Evolutionary conservation across 345 rosid genomes (phyloP), one percentile per base, ranked within the genome.

Genomic region (Firmiana major): DNA sequence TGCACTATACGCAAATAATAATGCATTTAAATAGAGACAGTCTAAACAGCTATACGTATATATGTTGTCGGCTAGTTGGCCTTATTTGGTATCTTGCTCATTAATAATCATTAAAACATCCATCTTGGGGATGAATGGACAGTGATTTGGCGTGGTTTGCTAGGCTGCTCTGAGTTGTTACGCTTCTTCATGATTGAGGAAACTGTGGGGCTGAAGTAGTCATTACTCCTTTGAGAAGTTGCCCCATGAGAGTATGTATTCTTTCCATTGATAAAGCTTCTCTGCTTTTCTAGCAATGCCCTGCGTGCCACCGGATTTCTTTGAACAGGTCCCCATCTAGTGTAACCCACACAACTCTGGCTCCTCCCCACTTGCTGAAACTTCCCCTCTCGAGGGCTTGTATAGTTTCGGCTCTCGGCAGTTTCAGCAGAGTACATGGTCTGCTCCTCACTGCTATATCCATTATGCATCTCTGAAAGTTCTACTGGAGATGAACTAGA

Each of bases 341-440:
- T 86, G 81, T 92, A 89, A 81, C 87, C 86, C 55, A 92, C 93
- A 80, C 93, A 93, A 81, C 98, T 96, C 77, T 93, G 97, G 85
- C 97, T 96, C 84, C 99, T 89, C 54, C 94, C 98, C 9, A 91
- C 90, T 79, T 85, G 93, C 68, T 88, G 90, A 45, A 87, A 80
- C 84, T 83, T 84, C 8, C 87, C 90, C 78, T 90, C 92, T 75
- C 88, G 82, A 2, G 98, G 99, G 54, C 90, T 93, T 0, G 97
- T 84, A 65, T 89, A 93, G 85, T 96, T 96, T 79, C 98, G 83
- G 84, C 99, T 96, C 83, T 93, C 98, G 0, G 98, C 98, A 74
- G 99, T 95, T 86, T 93, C 99, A 8, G 97, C 99, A 13, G 99
- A 96, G 86, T 96, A 93, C 99, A 96, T 90, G 5, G 98, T 96